Conservation (phyloP, 805 yeast genomes). For the Hanseniaspora taiwanica region DNA sequence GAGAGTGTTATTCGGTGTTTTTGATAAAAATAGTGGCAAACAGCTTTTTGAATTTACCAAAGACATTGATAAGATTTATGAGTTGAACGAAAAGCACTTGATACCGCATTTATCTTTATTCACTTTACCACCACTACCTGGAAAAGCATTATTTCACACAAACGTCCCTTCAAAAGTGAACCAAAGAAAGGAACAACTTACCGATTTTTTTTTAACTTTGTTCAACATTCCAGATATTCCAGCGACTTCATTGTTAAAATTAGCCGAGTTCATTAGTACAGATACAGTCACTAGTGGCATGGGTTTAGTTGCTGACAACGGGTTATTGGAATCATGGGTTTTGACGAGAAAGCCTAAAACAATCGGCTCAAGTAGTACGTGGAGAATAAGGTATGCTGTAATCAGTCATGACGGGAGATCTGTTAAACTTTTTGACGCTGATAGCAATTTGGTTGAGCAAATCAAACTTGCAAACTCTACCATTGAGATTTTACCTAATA, state of each 20-base stretch:
- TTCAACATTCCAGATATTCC: constrained; percentile 48
- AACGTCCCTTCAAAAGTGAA: constrained; percentile 57
- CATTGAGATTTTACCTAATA: constrained; percentile 26
- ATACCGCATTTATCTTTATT: constrained; percentile 35
- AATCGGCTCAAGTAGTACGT: constrained; percentile 41
- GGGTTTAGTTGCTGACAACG: constrained; percentile 35
- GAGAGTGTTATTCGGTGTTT: constrained; percentile 46
- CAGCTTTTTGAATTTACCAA: constrained; percentile 70
- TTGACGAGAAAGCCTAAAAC: constrained; percentile 43
- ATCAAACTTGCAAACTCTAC: constrained; percentile 21
- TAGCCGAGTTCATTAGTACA: constrained; percentile 55
- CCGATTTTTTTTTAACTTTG: constrained; percentile 45
- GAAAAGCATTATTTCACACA: constrained; percentile 39
- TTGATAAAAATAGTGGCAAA: constrained; percentile 45
- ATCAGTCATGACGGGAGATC: constrained; percentile 37
- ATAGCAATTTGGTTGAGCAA: background rate
- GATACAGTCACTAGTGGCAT: constrained; percentile 45
- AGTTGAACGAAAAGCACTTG: constrained; percentile 49
- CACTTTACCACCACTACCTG: constrained; percentile 51
- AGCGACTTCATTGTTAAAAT: constrained; percentile 32
- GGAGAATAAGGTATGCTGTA: constrained; percentile 62
- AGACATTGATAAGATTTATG: constrained; percentile 41
- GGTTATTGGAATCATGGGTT: constrained; percentile 47
- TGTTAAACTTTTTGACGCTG: constrained; percentile 39
- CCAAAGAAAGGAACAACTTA: constrained; percentile 38